Conservation (phyloP, 345 rosid species). For the Corymbia maculata region DNA sequence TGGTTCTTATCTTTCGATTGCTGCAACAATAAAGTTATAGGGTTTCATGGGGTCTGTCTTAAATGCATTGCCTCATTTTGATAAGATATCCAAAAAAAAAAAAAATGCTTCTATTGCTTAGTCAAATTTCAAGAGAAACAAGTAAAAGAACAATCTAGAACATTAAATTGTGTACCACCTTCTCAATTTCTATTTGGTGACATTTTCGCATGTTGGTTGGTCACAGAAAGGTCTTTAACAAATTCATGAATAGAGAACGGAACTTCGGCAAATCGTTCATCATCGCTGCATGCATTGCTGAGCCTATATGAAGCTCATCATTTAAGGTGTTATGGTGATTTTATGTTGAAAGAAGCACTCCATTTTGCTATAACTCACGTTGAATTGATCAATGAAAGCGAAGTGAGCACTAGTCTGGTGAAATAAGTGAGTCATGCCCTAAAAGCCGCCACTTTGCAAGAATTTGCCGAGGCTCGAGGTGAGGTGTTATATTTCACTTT, state of each 20-base stretch:
- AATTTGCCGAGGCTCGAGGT: neutral
- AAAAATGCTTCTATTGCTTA: neutral
- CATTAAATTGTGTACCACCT: neutral
- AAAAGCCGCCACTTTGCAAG: neutral
- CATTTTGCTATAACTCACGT: neutral
- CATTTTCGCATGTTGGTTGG: neutral
- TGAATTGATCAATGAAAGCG: neutral
- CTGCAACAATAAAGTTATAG: neutral
- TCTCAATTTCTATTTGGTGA: neutral
- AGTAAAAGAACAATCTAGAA: too few relatives aligned
- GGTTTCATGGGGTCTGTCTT: neutral
- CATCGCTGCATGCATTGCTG: neutral
- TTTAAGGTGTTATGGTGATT: neutral
- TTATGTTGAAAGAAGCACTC: slow-evolving; percentile 4
- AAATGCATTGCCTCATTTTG: neutral
- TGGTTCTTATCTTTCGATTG: neutral
- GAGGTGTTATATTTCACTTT: neutral
- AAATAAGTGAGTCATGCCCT: neutral
- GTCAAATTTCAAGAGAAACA: neutral
- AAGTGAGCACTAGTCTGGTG: neutral
- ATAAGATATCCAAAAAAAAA: neutral
- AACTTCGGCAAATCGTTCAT: neutral
- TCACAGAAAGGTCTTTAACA: neutral
- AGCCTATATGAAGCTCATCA: neutral
- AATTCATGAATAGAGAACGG: neutral